phyloP scores from a whole-genome alignment of 345 rosid species.

The Eucalyptus curtisii region DNA sequence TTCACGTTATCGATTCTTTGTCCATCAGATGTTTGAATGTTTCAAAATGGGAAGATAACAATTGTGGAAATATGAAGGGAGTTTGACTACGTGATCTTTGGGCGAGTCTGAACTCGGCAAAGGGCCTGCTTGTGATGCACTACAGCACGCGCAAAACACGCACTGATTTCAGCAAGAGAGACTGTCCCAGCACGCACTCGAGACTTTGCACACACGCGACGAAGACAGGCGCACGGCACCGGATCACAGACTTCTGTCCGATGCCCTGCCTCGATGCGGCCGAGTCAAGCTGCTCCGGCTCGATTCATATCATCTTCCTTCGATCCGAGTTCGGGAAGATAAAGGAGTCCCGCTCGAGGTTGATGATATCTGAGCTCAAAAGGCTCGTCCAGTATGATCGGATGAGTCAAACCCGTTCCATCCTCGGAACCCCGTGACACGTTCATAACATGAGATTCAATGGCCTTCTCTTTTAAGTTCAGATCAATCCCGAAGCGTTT shows the following conservation, averaged over 20 bases:
- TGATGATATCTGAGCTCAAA: neutral
- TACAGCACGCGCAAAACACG: neutral
- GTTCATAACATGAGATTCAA: neutral
- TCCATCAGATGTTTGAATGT: neutral
- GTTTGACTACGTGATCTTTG: neutral
- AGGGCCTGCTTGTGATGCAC: neutral
- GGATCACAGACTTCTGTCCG: neutral
- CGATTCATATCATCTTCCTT: neutral
- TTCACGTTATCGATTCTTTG: neutral
- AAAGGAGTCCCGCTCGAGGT: neutral
- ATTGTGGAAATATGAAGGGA: neutral
- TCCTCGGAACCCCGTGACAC: neutral
- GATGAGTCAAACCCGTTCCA: neutral
- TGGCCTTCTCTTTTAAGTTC: neutral
- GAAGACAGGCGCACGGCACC: neutral
- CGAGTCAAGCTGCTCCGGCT: neutral
- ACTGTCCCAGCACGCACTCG: neutral
- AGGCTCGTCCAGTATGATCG: neutral
- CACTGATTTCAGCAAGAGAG: neutral
- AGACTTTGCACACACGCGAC: neutral
- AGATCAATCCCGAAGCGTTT: neutral
- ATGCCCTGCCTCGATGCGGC: neutral
- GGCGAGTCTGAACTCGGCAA: neutral
- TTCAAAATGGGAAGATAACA: neutral
- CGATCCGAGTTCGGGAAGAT: neutral